Evolutionary conservation across 208 protist species (phyloP).

Genomic region (Leishmania lainsoni): DNA sequence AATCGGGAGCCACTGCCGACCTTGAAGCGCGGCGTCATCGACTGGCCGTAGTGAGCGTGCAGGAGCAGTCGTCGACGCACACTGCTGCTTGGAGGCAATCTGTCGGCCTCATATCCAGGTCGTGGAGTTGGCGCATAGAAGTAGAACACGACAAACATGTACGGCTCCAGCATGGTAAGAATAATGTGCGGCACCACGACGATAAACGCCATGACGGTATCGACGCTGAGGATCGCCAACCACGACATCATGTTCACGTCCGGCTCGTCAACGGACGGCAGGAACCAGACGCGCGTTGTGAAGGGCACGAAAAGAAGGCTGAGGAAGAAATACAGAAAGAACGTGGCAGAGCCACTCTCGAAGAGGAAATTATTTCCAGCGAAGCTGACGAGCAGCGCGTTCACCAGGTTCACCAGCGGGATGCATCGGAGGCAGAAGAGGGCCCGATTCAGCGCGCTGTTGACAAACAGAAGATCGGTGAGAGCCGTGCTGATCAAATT

Average conservation of each 20-base stretch:
- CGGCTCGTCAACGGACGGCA: slow-evolving; percentile 79
- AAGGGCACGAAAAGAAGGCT: slow-evolving; percentile 65
- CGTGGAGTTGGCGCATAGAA: slow-evolving; percentile 49
- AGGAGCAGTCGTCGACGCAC: slow-evolving; percentile 56
- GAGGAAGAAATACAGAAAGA: slow-evolving; percentile 64
- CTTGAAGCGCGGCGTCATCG: slow-evolving; percentile 45
- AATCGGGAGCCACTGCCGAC: slow-evolving; percentile 62
- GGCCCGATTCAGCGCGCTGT: slow-evolving; percentile 63
- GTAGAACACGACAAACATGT: slow-evolving; percentile 67
- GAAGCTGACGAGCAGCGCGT: slow-evolving; percentile 71
- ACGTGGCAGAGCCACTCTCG: slow-evolving; percentile 43
- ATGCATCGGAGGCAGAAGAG: slow-evolving; percentile 75
- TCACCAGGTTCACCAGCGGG: slow-evolving; percentile 68
- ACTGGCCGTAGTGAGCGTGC: slow-evolving; percentile 46
- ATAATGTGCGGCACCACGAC: slow-evolving; percentile 64
- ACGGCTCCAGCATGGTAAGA: slow-evolving; percentile 62
- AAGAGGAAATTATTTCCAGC: slow-evolving; percentile 78
- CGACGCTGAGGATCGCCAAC: slow-evolving; percentile 64
- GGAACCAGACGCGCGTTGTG: slow-evolving; percentile 76
- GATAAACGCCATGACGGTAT: slow-evolving; percentile 44
- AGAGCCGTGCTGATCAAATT: slow-evolving; percentile 64
- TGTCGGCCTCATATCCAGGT: slow-evolving; percentile 25
- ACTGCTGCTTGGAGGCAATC: slow-evolving; percentile 40
- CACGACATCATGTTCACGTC: slow-evolving; percentile 57
- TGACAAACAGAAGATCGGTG: slow-evolving; percentile 61